Evolutionary conservation across 169 alveolate species (phyloP).

Genomic region (Plasmodium berghei): DNA sequence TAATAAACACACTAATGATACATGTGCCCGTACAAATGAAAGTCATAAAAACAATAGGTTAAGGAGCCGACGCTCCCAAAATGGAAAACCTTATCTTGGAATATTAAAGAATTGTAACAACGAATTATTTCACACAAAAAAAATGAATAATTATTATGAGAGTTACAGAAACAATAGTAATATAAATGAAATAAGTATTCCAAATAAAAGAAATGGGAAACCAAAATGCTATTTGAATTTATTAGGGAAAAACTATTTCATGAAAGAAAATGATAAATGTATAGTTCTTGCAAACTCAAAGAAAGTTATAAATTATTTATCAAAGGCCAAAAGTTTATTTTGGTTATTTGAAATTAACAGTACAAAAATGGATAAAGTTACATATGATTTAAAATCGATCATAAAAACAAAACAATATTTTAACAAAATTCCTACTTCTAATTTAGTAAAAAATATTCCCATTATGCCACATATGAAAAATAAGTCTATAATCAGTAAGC

Average conservation of each 20-base stretch:
- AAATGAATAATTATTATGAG: background rate
- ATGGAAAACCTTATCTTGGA: background rate
- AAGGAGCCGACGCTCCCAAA: background rate
- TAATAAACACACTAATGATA: background rate
- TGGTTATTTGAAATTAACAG: slow-evolving; percentile 73
- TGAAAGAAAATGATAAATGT: slow-evolving; percentile 58
- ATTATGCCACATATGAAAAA: slow-evolving; percentile 23
- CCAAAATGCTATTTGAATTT: slow-evolving; percentile 54
- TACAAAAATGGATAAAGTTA: slow-evolving; percentile 27
- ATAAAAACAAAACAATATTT: slow-evolving; percentile 59
- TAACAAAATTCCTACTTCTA: slow-evolving; percentile 24
- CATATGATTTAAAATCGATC: slow-evolving; percentile 70
- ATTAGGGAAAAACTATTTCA: slow-evolving; percentile 46
- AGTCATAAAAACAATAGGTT: background rate
- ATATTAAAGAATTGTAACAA: slow-evolving; percentile 12
- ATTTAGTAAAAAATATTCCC: slow-evolving; percentile 12
- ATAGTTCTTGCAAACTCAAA: slow-evolving; percentile 65
- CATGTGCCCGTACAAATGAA: slow-evolving; percentile 7
- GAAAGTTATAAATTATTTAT: slow-evolving; percentile 64
- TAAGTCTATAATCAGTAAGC: slow-evolving; percentile 1
- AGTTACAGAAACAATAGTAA: slow-evolving; percentile 4
- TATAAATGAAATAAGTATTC: background rate
- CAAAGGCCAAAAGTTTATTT: slow-evolving; percentile 65
- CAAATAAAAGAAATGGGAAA: slow-evolving; percentile 7
- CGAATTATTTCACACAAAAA: slow-evolving; percentile 16